Conservation (phyloP, 1,139 yeast species). For the Petasospora fabianii region DNA sequence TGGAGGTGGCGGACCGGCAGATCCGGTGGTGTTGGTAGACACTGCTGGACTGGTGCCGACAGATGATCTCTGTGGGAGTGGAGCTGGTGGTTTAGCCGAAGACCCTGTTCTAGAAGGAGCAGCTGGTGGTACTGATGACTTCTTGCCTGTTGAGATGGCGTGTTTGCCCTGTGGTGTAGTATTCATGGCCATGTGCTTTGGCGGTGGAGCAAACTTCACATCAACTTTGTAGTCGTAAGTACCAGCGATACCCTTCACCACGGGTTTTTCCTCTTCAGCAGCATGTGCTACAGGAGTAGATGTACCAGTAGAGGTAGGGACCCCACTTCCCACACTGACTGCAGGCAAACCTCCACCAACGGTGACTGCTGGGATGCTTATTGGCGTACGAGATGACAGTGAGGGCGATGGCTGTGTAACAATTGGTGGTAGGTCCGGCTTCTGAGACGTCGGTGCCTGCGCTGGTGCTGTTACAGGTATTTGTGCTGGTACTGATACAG, state of each 20-base stretch:
- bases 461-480: background rate
- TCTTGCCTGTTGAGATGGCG: constrained; percentile 1
- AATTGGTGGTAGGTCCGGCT: background rate
- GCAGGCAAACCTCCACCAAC: constrained; percentile 4
- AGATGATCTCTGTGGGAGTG: constrained; percentile 15
- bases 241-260: constrained; percentile 24
- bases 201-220: constrained; percentile 34
- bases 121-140: constrained; percentile 1
- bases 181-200: constrained; percentile 23
- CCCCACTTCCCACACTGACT: constrained; percentile 1
- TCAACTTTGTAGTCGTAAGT: constrained; percentile 27
- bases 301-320: background rate
- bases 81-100: background rate
- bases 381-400: background rate
- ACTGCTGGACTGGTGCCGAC: background rate
- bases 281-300: background rate
- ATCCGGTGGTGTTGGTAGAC: background rate
- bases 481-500: background rate
- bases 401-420: background rate
- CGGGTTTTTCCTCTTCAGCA: constrained; percentile 13
- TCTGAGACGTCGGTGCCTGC: background rate
- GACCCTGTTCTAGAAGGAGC: constrained; percentile 6
- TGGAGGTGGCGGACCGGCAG: constrained; percentile 6
- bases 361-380: background rate
- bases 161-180: constrained; percentile 14